Conservation (phyloP, 345 rosid genomes). For the Fremontodendron californicum region DNA sequence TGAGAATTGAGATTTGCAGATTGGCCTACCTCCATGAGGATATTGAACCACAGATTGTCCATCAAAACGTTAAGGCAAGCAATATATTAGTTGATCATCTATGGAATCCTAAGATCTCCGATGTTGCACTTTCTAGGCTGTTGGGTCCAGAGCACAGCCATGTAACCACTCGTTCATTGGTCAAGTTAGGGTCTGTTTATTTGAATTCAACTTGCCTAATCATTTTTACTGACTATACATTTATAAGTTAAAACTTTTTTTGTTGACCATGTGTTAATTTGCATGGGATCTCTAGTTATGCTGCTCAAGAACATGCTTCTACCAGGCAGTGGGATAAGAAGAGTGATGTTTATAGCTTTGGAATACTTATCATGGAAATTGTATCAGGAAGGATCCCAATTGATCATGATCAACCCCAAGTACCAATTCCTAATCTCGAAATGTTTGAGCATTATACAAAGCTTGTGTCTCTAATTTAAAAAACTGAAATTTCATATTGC, state of each 20-base stretch:
- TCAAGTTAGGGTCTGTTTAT: constrained; percentile 30
- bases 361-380: constrained; percentile 71
- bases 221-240: background rate
- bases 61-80: constrained; percentile 53
- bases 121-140: constrained; percentile 41
- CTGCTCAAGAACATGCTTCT: constrained; percentile 27
- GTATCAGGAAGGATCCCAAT: constrained; percentile 51
- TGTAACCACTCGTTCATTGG: constrained; percentile 15
- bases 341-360: constrained; percentile 63
- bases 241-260: background rate
- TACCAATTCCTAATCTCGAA: constrained; percentile 5
- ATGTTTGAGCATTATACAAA: background rate
- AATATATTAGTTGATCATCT: constrained; percentile 67
- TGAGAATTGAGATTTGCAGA: constrained; percentile 26
- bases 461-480: background rate
- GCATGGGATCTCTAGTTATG: constrained; percentile 25
- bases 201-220: background rate
- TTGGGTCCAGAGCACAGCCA: constrained; percentile 17
- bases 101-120: constrained; percentile 75
- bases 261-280: constrained; percentile 4
- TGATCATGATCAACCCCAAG: constrained; percentile 50
- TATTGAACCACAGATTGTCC: constrained; percentile 53
- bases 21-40: constrained; percentile 77
- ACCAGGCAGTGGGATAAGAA: constrained; percentile 27
- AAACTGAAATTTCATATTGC: constrained; percentile 10